Percentiles rank a stretch among this genome's conserved stretches.
Evolutionary conservation across 1,284 basidiomycete genomes (phyloP).

Genomic region (Violaceomyces palustris): DNA sequence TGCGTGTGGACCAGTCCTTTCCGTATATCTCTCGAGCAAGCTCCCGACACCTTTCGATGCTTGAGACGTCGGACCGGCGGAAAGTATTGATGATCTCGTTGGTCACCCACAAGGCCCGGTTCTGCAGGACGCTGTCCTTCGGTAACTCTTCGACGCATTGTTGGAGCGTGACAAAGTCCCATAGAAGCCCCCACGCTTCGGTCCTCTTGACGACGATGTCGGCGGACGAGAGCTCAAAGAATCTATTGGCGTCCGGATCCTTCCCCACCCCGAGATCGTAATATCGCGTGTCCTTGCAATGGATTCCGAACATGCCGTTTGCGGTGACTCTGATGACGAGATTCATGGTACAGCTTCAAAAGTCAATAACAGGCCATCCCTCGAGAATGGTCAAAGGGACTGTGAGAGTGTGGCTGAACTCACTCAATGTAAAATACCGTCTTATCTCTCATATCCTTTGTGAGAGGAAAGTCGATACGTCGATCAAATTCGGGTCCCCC

Average conservation of each 20-base stretch:
- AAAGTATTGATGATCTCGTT: conserved; percentile 84
- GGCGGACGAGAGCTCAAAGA: conserved; percentile 66
- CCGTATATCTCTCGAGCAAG: conserved; percentile 80
- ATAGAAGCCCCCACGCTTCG: conserved; percentile 70
- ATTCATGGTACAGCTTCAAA: too few species aligned
- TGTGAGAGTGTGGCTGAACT: too few species aligned
- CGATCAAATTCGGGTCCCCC: conserved; percentile 81
- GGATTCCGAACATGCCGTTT: conserved; percentile 83
- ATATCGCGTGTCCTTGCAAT: conserved; percentile 73
- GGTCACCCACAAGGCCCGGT: conserved; percentile 73
- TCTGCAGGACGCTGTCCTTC: conserved; percentile 75
- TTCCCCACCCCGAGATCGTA: too few species aligned
- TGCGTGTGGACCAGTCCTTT: conserved; percentile 70
- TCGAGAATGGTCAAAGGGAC: too few species aligned
- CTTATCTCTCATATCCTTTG: conserved; percentile 64
- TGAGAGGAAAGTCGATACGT: conserved; percentile 77
- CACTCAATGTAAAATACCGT: too few species aligned
- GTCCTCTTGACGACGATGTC: conserved; percentile 91
- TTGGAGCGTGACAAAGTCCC: conserved; percentile 75
- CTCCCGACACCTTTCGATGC: conserved; percentile 62
- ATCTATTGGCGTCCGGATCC: conserved; percentile 58
- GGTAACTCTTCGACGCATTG: conserved; percentile 72
- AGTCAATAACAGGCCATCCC: too few species aligned
- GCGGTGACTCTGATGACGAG: conserved; percentile 59
- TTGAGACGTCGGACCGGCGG: conserved; percentile 35